Evolutionary conservation across 805 yeast genomes (phyloP).

Genomic region (Candida nitratophila): DNA sequence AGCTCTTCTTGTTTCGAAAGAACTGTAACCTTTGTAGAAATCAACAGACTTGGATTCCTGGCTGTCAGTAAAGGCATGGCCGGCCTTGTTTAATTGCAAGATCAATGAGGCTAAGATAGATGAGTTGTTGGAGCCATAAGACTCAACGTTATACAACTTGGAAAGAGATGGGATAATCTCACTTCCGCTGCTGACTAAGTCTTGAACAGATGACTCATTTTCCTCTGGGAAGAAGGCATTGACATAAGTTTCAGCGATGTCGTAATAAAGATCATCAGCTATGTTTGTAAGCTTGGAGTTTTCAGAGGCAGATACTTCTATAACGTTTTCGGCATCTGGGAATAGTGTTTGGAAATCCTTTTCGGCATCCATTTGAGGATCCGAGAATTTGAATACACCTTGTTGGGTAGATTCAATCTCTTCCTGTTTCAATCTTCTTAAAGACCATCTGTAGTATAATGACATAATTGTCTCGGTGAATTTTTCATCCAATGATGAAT

Average conservation of each 20-base stretch:
- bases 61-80: slow-evolving; percentile 19
- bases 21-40: slow-evolving; percentile 61
- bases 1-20: slow-evolving; percentile 56
- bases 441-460: slow-evolving; percentile 75
- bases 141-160: slow-evolving; percentile 15
- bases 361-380: slow-evolving; percentile 60
- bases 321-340: slow-evolving; percentile 77
- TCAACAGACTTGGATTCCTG: slow-evolving; percentile 27
- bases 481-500: slow-evolving; percentile 17
- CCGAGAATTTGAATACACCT: slow-evolving; percentile 59
- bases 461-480: slow-evolving; percentile 46
- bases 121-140: slow-evolving; percentile 16
- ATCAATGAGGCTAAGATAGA: slow-evolving; percentile 30
- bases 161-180: slow-evolving; percentile 22
- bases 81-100: slow-evolving; percentile 25
- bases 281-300: slow-evolving; percentile 9
- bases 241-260: slow-evolving; percentile 44
- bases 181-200: slow-evolving; percentile 36
- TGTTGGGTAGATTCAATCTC: slow-evolving; percentile 54
- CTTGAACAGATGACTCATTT: slow-evolving; percentile 9
- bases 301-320: slow-evolving; percentile 28
- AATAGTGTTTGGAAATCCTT: slow-evolving; percentile 75
- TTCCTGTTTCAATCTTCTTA: slow-evolving; percentile 59
- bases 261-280: slow-evolving; percentile 40
- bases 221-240: slow-evolving; percentile 27